Conservation (phyloP, 2,329 filamentous ascomycete species). For the Ophiostoma ips region DNA sequence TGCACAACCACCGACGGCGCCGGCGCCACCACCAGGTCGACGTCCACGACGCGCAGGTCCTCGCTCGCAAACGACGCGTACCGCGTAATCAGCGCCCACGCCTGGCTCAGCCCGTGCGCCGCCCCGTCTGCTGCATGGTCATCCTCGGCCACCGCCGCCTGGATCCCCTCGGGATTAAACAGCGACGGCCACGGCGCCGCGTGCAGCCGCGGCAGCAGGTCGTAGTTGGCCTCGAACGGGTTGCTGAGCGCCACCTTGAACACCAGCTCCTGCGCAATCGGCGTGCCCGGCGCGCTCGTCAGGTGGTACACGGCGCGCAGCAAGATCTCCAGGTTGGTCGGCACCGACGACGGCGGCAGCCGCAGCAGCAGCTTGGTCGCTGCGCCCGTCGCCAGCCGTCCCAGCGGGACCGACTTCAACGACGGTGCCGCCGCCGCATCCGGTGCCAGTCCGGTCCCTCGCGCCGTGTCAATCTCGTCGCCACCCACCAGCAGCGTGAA, state of each 20-base stretch:
- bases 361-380: slow-evolving; percentile 31
- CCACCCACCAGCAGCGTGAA: slow-evolving; percentile 25
- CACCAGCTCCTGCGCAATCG: slow-evolving; percentile 58
- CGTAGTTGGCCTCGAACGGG: slow-evolving; percentile 86
- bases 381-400: slow-evolving; percentile 32
- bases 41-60: slow-evolving; percentile 47
- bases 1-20: slow-evolving; percentile 46
- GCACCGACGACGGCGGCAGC: slow-evolving; percentile 36
- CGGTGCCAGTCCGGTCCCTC: slow-evolving; percentile 4
- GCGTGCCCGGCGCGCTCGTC: slow-evolving; percentile 63
- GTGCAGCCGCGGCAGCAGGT: slow-evolving; percentile 68
- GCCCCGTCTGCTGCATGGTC: neutral
- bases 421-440: neutral
- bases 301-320: slow-evolving; percentile 67
- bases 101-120: slow-evolving; percentile 55
- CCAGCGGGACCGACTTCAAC: slow-evolving; percentile 29
- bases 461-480: slow-evolving; percentile 14
- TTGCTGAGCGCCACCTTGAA: slow-evolving; percentile 60
- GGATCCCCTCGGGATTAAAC: slow-evolving; percentile 48
- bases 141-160: neutral
- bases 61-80: slow-evolving; percentile 68
- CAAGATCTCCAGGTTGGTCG: slow-evolving; percentile 50
- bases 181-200: slow-evolving; percentile 73
- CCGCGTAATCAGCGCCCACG: slow-evolving; percentile 63
- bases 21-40: slow-evolving; percentile 38